phyloP scores from a whole-genome alignment of 2,329 filamentous ascomycete genomes.

The Ophiostoma sp. region DNA sequence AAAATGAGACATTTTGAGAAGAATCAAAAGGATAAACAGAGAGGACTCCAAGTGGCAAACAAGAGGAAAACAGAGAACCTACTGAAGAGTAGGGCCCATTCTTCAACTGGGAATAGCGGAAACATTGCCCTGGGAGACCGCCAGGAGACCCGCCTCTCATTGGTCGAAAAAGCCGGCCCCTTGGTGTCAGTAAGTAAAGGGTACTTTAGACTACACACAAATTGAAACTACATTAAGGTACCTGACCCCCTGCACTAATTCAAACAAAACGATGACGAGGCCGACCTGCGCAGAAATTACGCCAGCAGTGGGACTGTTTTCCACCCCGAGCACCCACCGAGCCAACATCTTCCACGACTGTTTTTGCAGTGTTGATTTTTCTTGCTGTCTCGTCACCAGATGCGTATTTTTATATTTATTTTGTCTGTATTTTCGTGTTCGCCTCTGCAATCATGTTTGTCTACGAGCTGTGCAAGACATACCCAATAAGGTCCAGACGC shows the following conservation, averaged over 20 bases:
- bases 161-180: too few relatives aligned
- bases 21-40: not conserved
- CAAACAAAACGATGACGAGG: constrained; percentile 12
- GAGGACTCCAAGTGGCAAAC: not conserved
- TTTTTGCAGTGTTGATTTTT: not conserved
- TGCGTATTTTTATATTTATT: not conserved
- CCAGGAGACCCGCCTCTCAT: not conserved
- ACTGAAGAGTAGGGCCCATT: not conserved
- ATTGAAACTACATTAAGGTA: not conserved
- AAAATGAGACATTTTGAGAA: not conserved
- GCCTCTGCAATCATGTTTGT: not conserved
- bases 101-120: not conserved
- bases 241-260: not conserved
- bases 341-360: not conserved
- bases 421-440: not conserved
- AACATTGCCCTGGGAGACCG: not conserved
- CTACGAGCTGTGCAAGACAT: not conserved
- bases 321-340: not conserved
- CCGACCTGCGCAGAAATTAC: not conserved
- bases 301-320: constrained; percentile 3
- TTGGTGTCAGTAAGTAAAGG: not conserved
- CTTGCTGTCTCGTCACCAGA: not conserved
- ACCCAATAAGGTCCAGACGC: not conserved
- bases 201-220: not conserved
- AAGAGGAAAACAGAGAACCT: not conserved